Base-by-base conservation (phyloP, 257 asterid species). In the Petunia secreta region DNA sequence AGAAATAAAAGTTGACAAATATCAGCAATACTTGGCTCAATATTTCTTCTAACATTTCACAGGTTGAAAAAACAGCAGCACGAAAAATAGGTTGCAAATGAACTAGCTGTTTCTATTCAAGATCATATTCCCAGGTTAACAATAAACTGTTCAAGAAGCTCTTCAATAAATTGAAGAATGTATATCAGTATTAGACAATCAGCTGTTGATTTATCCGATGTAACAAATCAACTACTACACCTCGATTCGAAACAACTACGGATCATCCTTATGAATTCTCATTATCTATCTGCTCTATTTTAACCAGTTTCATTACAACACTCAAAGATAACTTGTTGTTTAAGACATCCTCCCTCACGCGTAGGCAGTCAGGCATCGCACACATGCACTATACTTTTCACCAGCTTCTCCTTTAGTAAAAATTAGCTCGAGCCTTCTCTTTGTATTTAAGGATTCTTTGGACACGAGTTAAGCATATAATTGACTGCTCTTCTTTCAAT, bases 341-440 rank as follows among this genome's bases (percentile, higher is more conserved):
- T 46, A 25, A 25, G 59, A 69, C 59, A 46, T 25, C 16, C 75
- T 67, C 16, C 11, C 60, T 6, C 5, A 52, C 57, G 11, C 57
- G 11, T 4, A 10, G 15, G 57, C 57, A 52, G 57, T 14, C 57
- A 52, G 11, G 57, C 57, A 1, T 52, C 8, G 57, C 57, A 52
- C 1, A 4, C 57, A 10, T 4, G 1, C 46, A 5, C 36, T 71
- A n/a, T 11, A 60, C 34, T 10, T 48, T 34, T 48, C 25, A 48
- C 34, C 77, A 71, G 6, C 34, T 71, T 34, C 40, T 48, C 77
- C 77, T 71, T 8, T 48, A 34, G 77, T 46, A 13, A 69, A 25
- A 58, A 71, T 11, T 71, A 48, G 60, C 34, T 36, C 44, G n/a
- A 25, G 77, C 34, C 62, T 44, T 71, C 77, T 67, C 13, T 25